phyloP scores from a whole-genome alignment of 2,329 filamentous ascomycete genomes.

The Xylogone sp. region DNA sequence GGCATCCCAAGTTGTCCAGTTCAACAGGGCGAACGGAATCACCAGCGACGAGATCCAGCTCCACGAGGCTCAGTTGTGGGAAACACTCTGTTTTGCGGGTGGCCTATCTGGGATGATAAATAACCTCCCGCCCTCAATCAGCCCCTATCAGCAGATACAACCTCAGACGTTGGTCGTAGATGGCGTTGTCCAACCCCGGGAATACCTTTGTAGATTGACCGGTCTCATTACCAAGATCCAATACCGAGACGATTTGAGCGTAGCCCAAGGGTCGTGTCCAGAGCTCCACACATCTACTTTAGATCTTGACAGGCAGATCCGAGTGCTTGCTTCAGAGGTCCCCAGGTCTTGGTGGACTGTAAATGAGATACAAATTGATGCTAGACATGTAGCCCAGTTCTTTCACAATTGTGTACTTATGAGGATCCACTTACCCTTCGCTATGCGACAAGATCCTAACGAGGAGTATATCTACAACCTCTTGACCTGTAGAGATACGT shows the following conservation, averaged over 20 bases:
- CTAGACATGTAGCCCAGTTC: slow-evolving; percentile 11
- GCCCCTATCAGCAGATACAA: slow-evolving; percentile 18
- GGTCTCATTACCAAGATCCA: slow-evolving; percentile 21
- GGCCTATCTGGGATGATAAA: slow-evolving; percentile 29
- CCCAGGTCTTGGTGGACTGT: slow-evolving; percentile 17
- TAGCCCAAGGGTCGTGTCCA: slow-evolving; percentile 9
- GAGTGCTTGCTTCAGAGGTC: slow-evolving; percentile 18
- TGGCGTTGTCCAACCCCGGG: slow-evolving; percentile 18
- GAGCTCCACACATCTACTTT: slow-evolving; percentile 21
- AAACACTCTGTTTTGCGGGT: slow-evolving; percentile 28
- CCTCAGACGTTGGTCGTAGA: slow-evolving; percentile 13
- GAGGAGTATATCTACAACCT: slow-evolving; percentile 11
- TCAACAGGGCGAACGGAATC: slow-evolving; percentile 5
- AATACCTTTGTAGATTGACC: slow-evolving; percentile 22
- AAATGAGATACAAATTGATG: slow-evolving; percentile 2
- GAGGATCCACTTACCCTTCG: slow-evolving; percentile 12
- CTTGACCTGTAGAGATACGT: slow-evolving; percentile 12
- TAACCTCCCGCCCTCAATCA: slow-evolving; percentile 31
- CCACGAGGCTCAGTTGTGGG: slow-evolving; percentile 27
- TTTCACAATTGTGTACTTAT: slow-evolving; percentile 11
- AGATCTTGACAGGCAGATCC: slow-evolving; percentile 22
- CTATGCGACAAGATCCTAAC: slow-evolving; percentile 8
- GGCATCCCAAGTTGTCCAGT: slow-evolving; percentile 5
- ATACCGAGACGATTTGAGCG: slow-evolving; percentile 20
- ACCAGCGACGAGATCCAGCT: slow-evolving; percentile 7